A percentile compares a stretch with the other conserved stretches of the same genome.
Evolutionary conservation across 2,329 filamentous ascomycete species (phyloP).

Genomic region (Nemania sp.): DNA sequence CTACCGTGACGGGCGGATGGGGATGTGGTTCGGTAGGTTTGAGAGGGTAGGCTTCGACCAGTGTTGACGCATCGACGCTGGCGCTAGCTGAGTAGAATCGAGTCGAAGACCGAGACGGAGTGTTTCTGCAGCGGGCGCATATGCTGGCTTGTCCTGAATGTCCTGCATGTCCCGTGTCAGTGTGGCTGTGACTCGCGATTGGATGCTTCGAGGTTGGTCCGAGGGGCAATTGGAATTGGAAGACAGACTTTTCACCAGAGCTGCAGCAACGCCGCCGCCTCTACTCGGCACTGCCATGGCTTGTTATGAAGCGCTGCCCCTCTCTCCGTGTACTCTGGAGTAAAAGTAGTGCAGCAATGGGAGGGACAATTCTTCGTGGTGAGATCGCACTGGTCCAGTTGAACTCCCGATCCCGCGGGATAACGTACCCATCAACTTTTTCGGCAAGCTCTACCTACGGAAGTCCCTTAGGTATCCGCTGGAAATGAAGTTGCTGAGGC

Average conservation of each 20-base stretch:
- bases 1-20: conserved; percentile 36
- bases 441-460: conserved; percentile 9
- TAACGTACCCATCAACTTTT: conserved; percentile 35
- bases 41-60: conserved; percentile 43
- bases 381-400: conserved; percentile 12
- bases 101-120: conserved; percentile 35
- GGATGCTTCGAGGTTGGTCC: neutral
- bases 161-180: neutral
- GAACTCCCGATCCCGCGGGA: too few relatives aligned
- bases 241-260: conserved; percentile 54
- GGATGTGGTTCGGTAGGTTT: conserved; percentile 40
- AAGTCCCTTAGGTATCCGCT: too few relatives aligned
- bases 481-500: too few relatives aligned
- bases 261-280: conserved; percentile 54
- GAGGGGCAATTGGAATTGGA: neutral
- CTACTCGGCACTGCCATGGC: conserved; percentile 61
- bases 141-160: conserved; percentile 39
- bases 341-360: conserved; percentile 21
- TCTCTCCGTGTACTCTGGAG: conserved; percentile 20
- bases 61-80: conserved; percentile 40
- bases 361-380: conserved; percentile 21
- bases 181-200: neutral
- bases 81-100: conserved; percentile 42
- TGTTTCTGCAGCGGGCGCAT: conserved; percentile 43
- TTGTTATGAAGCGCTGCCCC: conserved; percentile 17